Conservation (phyloP, 148 eudicot genomes). For the Rhododendron williamsianum region DNA sequence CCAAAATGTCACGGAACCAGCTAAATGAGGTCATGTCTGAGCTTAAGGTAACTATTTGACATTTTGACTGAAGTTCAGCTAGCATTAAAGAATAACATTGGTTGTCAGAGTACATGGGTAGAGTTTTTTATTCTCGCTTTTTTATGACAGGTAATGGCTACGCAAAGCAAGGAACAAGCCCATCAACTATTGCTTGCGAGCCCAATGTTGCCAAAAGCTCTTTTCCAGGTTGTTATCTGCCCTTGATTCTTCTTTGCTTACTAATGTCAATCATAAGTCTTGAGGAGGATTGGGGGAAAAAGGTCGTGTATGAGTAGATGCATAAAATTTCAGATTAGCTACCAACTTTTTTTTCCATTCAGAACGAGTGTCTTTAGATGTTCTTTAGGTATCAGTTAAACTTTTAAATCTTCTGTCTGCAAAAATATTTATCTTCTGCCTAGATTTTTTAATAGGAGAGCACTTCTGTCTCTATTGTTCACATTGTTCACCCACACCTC, state of each 20-base stretch:
- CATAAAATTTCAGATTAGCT: background rate
- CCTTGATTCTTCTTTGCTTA: constrained; percentile 1
- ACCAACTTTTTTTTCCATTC: background rate
- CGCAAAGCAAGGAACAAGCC: constrained; percentile 75
- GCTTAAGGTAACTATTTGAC: constrained; percentile 55
- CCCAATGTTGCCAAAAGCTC: constrained; percentile 74
- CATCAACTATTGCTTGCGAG: constrained; percentile 65
- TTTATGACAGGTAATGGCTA: constrained; percentile 59
- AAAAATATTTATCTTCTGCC: background rate
- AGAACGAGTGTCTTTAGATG: background rate
- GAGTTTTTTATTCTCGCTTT: constrained; percentile 13
- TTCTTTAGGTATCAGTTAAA: background rate
- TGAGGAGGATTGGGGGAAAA: background rate
- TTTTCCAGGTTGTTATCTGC: constrained; percentile 62
- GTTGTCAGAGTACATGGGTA: background rate
- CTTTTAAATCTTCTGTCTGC: background rate
- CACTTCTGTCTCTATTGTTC: background rate
- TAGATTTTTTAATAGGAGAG: background rate
- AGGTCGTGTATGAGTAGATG: background rate
- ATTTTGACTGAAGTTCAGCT: constrained; percentile 1
- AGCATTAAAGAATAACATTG: background rate
- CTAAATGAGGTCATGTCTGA: constrained; percentile 67
- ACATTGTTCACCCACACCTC: background rate
- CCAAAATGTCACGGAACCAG: constrained; percentile 85
- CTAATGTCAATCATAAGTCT: background rate